Percentiles rank a stretch among this genome's conserved stretches.
Evolutionary conservation across 495 filamentous ascomycete genomes (phyloP).

Genomic region (Diplogelasinospora grovesii): DNA sequence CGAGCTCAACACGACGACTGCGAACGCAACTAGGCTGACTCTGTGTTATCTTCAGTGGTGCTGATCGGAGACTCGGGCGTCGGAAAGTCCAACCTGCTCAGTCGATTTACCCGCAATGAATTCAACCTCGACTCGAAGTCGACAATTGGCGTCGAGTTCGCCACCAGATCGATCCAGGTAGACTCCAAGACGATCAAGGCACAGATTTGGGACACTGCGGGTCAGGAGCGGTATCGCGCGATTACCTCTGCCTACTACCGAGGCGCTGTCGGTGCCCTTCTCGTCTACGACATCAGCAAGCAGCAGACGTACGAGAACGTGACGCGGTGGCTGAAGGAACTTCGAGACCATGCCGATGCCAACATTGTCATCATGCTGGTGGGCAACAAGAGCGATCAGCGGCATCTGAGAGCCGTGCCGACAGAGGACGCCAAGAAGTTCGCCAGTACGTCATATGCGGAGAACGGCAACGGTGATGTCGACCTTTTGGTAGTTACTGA

Average conservation of each 20-base stretch:
- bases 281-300: conserved; percentile 99
- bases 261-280: conserved; percentile 91
- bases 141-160: conserved; percentile 99
- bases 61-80: conserved; percentile 98
- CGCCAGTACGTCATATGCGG: conserved; percentile 63
- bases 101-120: conserved; percentile 99
- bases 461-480: background rate
- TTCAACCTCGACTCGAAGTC: conserved; percentile 99
- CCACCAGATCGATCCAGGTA: conserved; percentile 96
- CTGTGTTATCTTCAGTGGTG: conserved; percentile 59
- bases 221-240: conserved; percentile 97
- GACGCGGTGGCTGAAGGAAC: conserved; percentile 97
- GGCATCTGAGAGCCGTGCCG: conserved; percentile 92
- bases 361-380: conserved; percentile 99
- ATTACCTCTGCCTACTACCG: conserved; percentile 99
- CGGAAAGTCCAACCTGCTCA: conserved; percentile 99
- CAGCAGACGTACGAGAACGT: conserved; percentile 99
- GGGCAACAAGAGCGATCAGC: conserved; percentile 99
- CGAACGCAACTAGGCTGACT: conserved; percentile 26
- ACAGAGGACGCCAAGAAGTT: conserved; percentile 98
- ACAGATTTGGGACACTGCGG: conserved; percentile 99
- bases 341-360: conserved; percentile 94
- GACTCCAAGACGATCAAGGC: conserved; percentile 99
- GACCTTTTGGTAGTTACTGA: background rate
- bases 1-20: conserved; percentile 8